These are phyloP conservation scores for Sporothrix mexicana DNA, from an alignment of 2,329 filamentous ascomycete species.

Conservation along the genomic window DNA sequence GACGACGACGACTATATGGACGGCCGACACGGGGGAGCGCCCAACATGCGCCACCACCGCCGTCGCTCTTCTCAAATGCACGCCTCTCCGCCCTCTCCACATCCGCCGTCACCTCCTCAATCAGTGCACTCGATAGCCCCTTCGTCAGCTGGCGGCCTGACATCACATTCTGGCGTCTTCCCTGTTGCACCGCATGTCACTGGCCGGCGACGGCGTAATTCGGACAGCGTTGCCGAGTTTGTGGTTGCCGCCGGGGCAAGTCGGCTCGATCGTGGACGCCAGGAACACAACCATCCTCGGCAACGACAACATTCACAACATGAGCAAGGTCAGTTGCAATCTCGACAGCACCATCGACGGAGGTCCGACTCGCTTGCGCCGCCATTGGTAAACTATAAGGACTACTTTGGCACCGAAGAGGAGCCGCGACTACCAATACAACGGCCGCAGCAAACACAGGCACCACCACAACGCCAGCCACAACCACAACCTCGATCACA, in stretches of 20 bases:
- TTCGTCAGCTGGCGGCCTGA: constrained; percentile 28
- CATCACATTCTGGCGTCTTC: constrained; percentile 33
- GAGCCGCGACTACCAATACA: constrained; percentile 12
- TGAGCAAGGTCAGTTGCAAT: background rate
- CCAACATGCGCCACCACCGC: background rate
- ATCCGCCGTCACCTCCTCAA: constrained; percentile 4
- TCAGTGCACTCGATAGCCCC: constrained; percentile 28
- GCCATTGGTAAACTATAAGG: constrained; percentile 24
- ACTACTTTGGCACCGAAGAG: constrained; percentile 13
- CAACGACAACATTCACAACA: constrained; percentile 15
- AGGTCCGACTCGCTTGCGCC: constrained; percentile 36
- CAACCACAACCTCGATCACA: background rate
- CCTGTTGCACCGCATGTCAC: constrained; percentile 35
- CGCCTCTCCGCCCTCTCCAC: constrained; percentile 32
- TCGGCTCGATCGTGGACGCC: constrained; percentile 24
- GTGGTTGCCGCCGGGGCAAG: constrained; percentile 6
- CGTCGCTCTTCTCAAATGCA: constrained; percentile 15
- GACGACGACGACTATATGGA: background rate
- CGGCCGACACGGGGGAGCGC: background rate
- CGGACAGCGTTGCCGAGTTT: constrained; percentile 37
- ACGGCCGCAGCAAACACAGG: background rate
- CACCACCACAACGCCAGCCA: background rate
- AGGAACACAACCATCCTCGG: constrained; percentile 5
- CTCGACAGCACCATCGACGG: constrained; percentile 21
- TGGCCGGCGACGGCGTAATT: constrained; percentile 40